A percentile compares a stretch with the other conserved stretches of the same genome.
Conservation (phyloP, 495 filamentous ascomycete species). For the Platismatia glauca region DNA sequence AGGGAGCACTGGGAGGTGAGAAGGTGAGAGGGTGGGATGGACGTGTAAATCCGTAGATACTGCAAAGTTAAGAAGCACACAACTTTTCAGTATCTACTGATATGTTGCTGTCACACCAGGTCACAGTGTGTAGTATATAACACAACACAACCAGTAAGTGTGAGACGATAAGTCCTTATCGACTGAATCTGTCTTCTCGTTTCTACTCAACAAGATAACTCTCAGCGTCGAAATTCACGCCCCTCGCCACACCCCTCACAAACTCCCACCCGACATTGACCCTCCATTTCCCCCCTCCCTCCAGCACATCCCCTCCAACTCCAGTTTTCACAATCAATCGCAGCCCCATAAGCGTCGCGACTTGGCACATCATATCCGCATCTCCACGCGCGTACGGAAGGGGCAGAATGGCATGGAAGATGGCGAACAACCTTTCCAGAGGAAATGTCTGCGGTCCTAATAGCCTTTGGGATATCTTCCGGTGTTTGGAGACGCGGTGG, state of each 20-base stretch:
- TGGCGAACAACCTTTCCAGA: constrained; percentile 78
- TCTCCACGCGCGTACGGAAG: constrained; percentile 44
- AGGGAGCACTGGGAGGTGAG: too few species aligned
- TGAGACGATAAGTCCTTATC: too few species aligned
- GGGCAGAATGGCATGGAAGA: constrained; percentile 70
- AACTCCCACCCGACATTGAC: constrained; percentile 71
- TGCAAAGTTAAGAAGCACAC: too few species aligned
- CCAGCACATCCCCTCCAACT: constrained; percentile 47
- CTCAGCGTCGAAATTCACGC: constrained; percentile 62
- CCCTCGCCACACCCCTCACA: constrained; percentile 52
- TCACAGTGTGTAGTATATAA: too few species aligned
- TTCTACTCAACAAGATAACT: constrained; percentile 57
- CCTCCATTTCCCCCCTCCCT: constrained; percentile 58
- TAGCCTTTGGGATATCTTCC: constrained; percentile 29
- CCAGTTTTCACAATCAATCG: constrained; percentile 58
- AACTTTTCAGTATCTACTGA: too few species aligned
- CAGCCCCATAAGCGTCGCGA: constrained; percentile 74
- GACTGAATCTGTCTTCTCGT: too few species aligned
- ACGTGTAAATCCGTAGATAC: too few species aligned
- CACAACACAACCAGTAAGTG: too few species aligned
- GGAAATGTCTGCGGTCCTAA: constrained; percentile 59
- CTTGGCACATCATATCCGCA: constrained; percentile 55
- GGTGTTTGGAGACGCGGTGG: constrained; percentile 26
- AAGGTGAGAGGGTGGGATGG: too few species aligned
- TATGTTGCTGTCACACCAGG: too few species aligned